Evolutionary conservation across 2,329 filamentous ascomycete species (phyloP).

Genomic region (Myriosclerotinia duriaeana): DNA sequence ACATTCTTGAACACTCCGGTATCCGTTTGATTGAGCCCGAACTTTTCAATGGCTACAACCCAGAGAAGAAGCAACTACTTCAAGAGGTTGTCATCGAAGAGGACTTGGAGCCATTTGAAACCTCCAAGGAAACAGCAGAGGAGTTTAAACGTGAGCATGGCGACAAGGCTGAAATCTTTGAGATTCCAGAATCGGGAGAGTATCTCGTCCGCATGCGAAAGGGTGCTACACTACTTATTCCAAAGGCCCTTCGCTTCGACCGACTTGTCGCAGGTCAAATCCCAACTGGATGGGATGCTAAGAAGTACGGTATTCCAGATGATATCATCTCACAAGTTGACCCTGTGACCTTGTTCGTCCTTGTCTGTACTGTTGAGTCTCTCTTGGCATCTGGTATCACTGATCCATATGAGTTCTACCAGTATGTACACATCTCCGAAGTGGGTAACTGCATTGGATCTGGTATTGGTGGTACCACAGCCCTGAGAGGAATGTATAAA

Average conservation of each 20-base stretch:
- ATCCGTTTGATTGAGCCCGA: conserved; percentile 98
- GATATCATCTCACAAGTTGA: conserved; percentile 98
- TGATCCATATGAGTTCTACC: conserved; percentile 99
- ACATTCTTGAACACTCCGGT: conserved; percentile 92
- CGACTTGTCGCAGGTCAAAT: conserved; percentile 96
- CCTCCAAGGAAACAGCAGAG: conserved; percentile 93
- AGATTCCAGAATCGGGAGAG: conserved; percentile 89
- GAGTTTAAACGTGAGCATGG: conserved; percentile 97
- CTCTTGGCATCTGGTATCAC: conserved; percentile 93
- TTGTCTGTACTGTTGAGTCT: conserved; percentile 90
- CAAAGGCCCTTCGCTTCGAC: conserved; percentile 95
- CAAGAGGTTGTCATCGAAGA: conserved; percentile 98
- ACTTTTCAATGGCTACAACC: conserved; percentile 94
- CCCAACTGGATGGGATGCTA: conserved; percentile 94
- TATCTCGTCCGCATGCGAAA: conserved; percentile 94
- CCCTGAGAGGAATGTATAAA: conserved; percentile 96
- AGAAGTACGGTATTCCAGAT: conserved; percentile 92
- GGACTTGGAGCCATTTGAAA: conserved; percentile 94
- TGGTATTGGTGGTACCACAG: conserved; percentile 92
- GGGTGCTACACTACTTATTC: conserved; percentile 90
- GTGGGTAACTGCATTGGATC: conserved; percentile 98
- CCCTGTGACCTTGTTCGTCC: conserved; percentile 90
- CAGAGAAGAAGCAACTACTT: conserved; percentile 96
- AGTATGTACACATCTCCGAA: conserved; percentile 97
- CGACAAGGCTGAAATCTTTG: conserved; percentile 96